Percentiles rank a stretch among this genome's conserved stretches.
phyloP scores from a whole-genome alignment of 306 rosid genomes.

The Trichosanthes cucumerina region DNA sequence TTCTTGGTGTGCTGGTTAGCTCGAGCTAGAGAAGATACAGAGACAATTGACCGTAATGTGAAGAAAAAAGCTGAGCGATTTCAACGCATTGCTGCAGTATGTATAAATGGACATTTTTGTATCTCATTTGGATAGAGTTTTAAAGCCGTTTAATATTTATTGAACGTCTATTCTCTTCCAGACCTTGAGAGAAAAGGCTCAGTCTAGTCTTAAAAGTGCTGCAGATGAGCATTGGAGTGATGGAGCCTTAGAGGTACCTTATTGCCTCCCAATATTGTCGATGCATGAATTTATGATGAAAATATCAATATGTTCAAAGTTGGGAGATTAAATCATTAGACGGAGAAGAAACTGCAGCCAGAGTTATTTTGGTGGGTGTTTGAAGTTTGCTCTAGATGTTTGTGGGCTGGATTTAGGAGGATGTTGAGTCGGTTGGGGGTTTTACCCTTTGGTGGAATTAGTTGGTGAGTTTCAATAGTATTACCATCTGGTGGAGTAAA shows the following conservation, averaged over 20 bases:
- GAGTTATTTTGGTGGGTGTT: background rate
- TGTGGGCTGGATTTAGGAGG: background rate
- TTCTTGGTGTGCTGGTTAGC: conserved; percentile 36
- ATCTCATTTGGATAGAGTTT: background rate
- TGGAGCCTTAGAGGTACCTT: conserved; percentile 87
- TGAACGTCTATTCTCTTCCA: conserved; percentile 20
- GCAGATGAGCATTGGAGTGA: conserved; percentile 98
- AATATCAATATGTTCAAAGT: background rate
- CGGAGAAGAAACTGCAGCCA: background rate
- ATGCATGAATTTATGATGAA: conserved; percentile 1
- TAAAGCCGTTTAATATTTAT: background rate
- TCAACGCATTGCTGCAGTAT: conserved; percentile 55
- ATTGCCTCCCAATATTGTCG: conserved; percentile 1
- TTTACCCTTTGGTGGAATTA: background rate
- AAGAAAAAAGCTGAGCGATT: conserved; percentile 75
- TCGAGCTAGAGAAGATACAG: conserved; percentile 80
- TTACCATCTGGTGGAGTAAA: background rate
- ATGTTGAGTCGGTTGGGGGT: background rate
- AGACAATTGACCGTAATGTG: conserved; percentile 65
- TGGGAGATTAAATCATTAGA: background rate
- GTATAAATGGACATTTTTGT: conserved; percentile 16
- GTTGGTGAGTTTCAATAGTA: background rate
- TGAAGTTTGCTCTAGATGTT: background rate
- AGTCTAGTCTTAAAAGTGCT: conserved; percentile 62
- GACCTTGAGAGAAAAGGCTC: conserved; percentile 73